Evolutionary conservation across 2,329 filamentous ascomycete species (phyloP).

Genomic region (Ophiostoma angusticollis): DNA sequence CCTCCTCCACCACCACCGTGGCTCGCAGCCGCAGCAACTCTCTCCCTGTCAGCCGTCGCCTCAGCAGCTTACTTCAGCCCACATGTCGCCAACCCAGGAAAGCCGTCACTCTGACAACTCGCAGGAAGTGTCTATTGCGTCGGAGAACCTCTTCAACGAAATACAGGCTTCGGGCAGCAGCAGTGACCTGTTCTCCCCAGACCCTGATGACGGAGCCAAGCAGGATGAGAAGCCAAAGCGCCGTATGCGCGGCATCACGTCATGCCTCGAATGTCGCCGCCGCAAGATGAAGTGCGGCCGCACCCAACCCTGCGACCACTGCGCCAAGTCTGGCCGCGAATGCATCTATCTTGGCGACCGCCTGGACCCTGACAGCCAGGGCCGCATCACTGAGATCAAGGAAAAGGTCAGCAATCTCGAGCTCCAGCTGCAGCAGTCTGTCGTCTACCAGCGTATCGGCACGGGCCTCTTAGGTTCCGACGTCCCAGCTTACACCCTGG

Average conservation of each 20-base stretch:
- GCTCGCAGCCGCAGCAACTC: background rate
- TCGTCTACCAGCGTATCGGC: constrained; percentile 7
- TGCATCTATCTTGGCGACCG: constrained; percentile 54
- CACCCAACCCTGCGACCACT: constrained; percentile 56
- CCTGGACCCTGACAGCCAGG: constrained; percentile 56
- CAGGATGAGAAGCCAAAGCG: constrained; percentile 30
- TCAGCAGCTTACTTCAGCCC: background rate
- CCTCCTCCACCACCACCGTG: no score
- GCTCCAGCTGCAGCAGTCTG: constrained; percentile 53
- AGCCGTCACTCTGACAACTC: constrained; percentile 3
- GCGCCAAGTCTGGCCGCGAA: constrained; percentile 38
- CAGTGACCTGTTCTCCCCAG: background rate
- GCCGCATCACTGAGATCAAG: constrained; percentile 63
- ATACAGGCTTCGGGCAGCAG: background rate
- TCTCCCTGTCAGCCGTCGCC: background rate
- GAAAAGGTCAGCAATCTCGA: constrained; percentile 65
- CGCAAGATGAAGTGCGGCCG: constrained; percentile 73
- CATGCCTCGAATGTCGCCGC: constrained; percentile 57
- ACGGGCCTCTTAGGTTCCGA: constrained; percentile 5
- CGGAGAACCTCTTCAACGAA: constrained; percentile 9
- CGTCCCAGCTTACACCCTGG: constrained; percentile 16
- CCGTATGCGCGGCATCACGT: constrained; percentile 54
- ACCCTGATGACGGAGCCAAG: background rate
- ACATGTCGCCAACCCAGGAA: no score
- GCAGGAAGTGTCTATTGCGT: constrained; percentile 8